phyloP scores from a whole-genome alignment of 805 yeast species.

The Saccharomycopsis sp. region DNA sequence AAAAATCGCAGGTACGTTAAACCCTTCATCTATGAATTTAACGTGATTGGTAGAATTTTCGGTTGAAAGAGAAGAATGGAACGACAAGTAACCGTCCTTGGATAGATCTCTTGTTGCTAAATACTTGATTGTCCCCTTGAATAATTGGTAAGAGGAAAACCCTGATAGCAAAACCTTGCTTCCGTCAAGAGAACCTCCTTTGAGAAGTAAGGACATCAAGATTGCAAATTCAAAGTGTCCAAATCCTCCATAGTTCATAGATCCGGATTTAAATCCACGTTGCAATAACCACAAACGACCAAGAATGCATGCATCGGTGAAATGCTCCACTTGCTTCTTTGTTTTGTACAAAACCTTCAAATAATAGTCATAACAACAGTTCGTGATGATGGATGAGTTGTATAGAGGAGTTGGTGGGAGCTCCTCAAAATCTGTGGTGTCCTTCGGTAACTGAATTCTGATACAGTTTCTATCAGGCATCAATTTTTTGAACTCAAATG shows the following conservation, averaged over 20 bases:
- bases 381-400: constrained; percentile 72
- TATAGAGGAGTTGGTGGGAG: constrained; percentile 70
- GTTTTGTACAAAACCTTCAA: constrained; percentile 70
- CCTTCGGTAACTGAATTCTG: constrained; percentile 46
- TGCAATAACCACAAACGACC: constrained; percentile 90
- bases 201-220: constrained; percentile 70
- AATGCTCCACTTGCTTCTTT: constrained; percentile 70
- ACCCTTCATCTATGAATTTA: constrained; percentile 46
- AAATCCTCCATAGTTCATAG: constrained; percentile 52
- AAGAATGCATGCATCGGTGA: constrained; percentile 77
- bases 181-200: constrained; percentile 76
- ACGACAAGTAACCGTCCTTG: constrained; percentile 56
- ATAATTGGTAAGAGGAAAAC: constrained; percentile 86
- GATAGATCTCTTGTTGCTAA: constrained; percentile 73
- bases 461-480: constrained; percentile 78
- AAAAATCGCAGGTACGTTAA: constrained; percentile 66
- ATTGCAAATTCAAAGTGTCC: constrained; percentile 88
- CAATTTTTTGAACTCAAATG: constrained; percentile 70
- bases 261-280: constrained; percentile 63
- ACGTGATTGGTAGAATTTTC: constrained; percentile 28
- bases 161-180: constrained; percentile 77
- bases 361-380: constrained; percentile 61
- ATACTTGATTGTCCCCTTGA: constrained; percentile 80
- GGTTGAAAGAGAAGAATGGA: constrained; percentile 37
- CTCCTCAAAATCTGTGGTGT: constrained; percentile 23